phyloP scores from a whole-genome alignment of 169 alveolate species.

The Cystoisospora suis region DNA sequence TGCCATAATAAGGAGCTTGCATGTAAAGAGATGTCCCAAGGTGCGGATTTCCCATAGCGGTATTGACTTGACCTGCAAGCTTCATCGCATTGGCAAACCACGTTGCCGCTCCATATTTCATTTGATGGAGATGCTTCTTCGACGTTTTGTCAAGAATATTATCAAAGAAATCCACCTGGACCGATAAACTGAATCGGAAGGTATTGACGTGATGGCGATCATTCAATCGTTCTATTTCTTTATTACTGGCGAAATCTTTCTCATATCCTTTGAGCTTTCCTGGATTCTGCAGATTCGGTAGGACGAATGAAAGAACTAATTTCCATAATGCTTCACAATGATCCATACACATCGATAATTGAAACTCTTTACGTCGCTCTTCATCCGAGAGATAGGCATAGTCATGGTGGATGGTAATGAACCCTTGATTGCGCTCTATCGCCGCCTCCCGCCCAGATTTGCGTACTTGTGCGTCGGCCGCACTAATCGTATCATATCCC shows the following conservation, averaged over 20 bases:
- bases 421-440: slow-evolving; percentile 19
- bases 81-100: slow-evolving; percentile 44
- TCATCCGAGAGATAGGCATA: slow-evolving; percentile 1
- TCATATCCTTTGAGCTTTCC: slow-evolving; percentile 13
- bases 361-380: slow-evolving; percentile 32
- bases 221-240: not conserved
- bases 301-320: not conserved
- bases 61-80: slow-evolving; percentile 26
- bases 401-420: slow-evolving; percentile 9
- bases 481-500: slow-evolving; percentile 16
- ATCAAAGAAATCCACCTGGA: slow-evolving; percentile 43
- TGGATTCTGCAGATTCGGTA: slow-evolving; percentile 44
- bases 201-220: slow-evolving; percentile 33
- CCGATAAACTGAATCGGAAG: slow-evolving; percentile 40
- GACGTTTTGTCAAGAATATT: slow-evolving; percentile 39
- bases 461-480: not conserved
- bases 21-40: slow-evolving; percentile 7
- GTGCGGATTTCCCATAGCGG: slow-evolving; percentile 28
- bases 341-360: slow-evolving; percentile 47
- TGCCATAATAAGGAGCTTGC: slow-evolving; percentile 47
- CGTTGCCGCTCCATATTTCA: slow-evolving; percentile 36
- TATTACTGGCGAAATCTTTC: not conserved
- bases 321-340: slow-evolving; percentile 48
- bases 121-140: not conserved
- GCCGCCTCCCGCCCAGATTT: slow-evolving; percentile 18